These are phyloP conservation scores for Sambucus nigra DNA, from an alignment of 129 eudicot genomes.

Conservation along the genomic window DNA sequence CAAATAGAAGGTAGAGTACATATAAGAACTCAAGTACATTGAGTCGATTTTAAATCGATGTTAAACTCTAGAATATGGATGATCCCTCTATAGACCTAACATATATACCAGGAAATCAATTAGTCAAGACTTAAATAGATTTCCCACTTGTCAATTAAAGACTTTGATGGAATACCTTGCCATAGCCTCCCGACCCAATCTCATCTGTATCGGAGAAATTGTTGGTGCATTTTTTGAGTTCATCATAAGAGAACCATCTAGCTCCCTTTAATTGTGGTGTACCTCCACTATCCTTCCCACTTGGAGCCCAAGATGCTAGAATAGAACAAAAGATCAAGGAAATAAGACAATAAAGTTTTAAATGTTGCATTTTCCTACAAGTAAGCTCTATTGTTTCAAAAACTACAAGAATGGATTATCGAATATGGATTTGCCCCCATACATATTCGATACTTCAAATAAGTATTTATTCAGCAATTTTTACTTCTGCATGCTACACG, in stretches of 20 bases:
- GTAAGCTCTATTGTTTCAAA: too few relatives aligned
- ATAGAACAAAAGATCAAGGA: constrained; percentile 4
- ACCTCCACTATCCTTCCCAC: constrained; percentile 83
- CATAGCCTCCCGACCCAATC: constrained; percentile 97
- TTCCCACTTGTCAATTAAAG: neutral
- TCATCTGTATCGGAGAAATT: constrained; percentile 59
- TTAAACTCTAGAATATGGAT: too few relatives aligned
- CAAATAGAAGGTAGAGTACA: too few relatives aligned
- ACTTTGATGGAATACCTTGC: constrained; percentile 44
- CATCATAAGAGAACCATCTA: constrained; percentile 87
- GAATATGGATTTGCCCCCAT: too few relatives aligned
- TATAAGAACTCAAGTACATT: too few relatives aligned
- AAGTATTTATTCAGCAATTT: too few relatives aligned
- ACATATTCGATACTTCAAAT: too few relatives aligned
- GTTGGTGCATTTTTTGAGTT: constrained; percentile 67
- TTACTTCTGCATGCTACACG: too few relatives aligned
- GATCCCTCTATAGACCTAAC: constrained; percentile 71
- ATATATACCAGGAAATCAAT: neutral
- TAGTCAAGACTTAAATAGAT: neutral
- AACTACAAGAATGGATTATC: too few relatives aligned
- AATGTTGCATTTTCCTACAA: too few relatives aligned
- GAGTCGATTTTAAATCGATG: too few relatives aligned
- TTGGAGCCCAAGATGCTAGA: constrained; percentile 83
- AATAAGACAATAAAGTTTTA: constrained; percentile 4
- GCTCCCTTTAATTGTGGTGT: constrained; percentile 94